These are phyloP conservation scores for Eucalyptus globulus DNA, from an alignment of 345 rosid species.

Conservation along the genomic window DNA sequence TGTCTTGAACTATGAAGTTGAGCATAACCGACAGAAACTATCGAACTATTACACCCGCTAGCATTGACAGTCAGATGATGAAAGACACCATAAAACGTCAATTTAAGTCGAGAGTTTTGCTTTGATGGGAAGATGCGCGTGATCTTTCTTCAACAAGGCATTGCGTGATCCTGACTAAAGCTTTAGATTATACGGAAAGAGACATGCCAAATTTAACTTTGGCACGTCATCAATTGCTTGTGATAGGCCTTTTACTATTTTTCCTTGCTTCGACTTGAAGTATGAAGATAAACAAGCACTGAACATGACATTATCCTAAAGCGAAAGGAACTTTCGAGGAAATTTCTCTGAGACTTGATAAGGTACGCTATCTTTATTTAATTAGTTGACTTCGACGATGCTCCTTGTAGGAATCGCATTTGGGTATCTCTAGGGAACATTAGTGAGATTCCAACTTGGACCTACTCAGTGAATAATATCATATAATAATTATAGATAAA, in stretches of 20 bases:
- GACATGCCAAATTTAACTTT: background rate
- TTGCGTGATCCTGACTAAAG: background rate
- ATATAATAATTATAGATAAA: background rate
- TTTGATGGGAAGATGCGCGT: background rate
- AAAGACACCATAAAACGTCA: background rate
- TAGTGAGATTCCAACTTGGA: background rate
- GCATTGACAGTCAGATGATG: background rate
- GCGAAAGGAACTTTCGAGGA: background rate
- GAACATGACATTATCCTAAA: background rate
- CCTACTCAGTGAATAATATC: background rate
- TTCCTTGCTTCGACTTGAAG: background rate
- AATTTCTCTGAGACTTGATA: background rate
- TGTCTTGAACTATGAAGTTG: background rate
- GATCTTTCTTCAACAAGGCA: background rate
- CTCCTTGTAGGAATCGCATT: background rate
- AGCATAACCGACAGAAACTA: background rate
- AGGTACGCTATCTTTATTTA: background rate
- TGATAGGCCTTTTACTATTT: background rate
- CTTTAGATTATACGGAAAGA: background rate
- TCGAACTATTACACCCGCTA: background rate
- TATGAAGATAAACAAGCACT: background rate
- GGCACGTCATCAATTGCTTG: background rate
- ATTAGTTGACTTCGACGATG: background rate
- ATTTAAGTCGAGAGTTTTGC: background rate
- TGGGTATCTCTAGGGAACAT: background rate